These are phyloP conservation scores for Trichophyton rubrum DNA, from an alignment of 2,329 filamentous ascomycete species.

Conservation along the genomic window DNA sequence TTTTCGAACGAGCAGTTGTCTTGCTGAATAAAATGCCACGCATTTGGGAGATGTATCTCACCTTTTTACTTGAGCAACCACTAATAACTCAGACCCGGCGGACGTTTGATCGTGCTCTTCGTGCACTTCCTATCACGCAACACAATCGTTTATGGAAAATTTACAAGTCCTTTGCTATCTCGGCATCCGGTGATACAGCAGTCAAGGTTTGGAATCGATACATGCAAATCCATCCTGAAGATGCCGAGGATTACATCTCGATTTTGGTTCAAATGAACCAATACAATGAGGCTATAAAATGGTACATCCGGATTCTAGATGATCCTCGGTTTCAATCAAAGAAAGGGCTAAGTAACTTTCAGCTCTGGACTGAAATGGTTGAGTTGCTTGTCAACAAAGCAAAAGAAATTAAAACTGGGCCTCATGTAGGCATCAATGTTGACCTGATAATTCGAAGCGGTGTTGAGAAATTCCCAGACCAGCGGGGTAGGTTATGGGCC, in stretches of 20 bases:
- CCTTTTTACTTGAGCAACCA: constrained; percentile 83
- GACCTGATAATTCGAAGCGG: constrained; percentile 88
- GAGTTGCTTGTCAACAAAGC: constrained; percentile 87
- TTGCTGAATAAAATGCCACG: constrained; percentile 97
- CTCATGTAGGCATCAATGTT: constrained; percentile 74
- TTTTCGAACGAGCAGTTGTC: constrained; percentile 86
- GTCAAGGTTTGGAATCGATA: constrained; percentile 91
- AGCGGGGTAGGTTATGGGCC: constrained; percentile 88
- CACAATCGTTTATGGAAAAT: constrained; percentile 92
- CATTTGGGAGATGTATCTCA: constrained; percentile 96
- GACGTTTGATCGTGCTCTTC: constrained; percentile 82
- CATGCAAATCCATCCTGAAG: constrained; percentile 93
- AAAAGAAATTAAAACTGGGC: constrained; percentile 66
- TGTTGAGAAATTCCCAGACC: constrained; percentile 79
- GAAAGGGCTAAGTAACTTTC: constrained; percentile 85
- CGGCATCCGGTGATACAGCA: constrained; percentile 77
- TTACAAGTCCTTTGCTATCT: constrained; percentile 82
- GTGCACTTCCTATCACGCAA: constrained; percentile 84
- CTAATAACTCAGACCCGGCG: constrained; percentile 72
- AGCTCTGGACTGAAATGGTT: constrained; percentile 96
- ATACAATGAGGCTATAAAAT: constrained; percentile 82
- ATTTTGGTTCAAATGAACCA: constrained; percentile 66
- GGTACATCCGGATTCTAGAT: constrained; percentile 85
- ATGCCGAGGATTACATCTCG: constrained; percentile 89
- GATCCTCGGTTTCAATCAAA: constrained; percentile 85